A percentile compares a stretch with the other conserved stretches of the same genome.
These are phyloP conservation scores for Dactylellina drechsleri DNA, from an alignment of 2,329 filamentous ascomycete genomes.

Conservation along the genomic window DNA sequence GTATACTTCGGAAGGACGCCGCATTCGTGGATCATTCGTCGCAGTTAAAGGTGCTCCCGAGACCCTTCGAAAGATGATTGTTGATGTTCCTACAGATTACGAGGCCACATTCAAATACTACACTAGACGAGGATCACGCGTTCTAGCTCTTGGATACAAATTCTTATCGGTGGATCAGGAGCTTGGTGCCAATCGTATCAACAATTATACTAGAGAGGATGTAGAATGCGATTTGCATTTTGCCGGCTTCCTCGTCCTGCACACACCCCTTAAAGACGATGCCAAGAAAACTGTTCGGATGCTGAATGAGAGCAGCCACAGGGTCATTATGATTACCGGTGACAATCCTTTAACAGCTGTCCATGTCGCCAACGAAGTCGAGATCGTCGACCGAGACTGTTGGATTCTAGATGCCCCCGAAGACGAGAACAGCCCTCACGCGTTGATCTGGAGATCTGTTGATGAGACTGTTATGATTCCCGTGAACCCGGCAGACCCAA, in stretches of 20 bases:
- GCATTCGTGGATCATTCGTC: conserved; percentile 85
- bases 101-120: conserved; percentile 99
- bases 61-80: conserved; percentile 93
- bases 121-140: conserved; percentile 91
- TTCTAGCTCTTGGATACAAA: conserved; percentile 93
- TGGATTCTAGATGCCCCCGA: conserved; percentile 95
- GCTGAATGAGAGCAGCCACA: conserved; percentile 98
- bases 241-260: conserved; percentile 93
- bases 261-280: conserved; percentile 95
- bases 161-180: conserved; percentile 84
- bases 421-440: conserved; percentile 79
- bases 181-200: conserved; percentile 83
- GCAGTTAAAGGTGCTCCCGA: conserved; percentile 97
- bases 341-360: conserved; percentile 97
- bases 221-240: conserved; percentile 86
- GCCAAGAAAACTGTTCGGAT: conserved; percentile 93
- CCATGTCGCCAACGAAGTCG: conserved; percentile 92
- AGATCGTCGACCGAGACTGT: conserved; percentile 95
- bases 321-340: conserved; percentile 98
- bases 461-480: conserved; percentile 88
- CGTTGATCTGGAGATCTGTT: conserved; percentile 91
- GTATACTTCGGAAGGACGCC: conserved; percentile 77
- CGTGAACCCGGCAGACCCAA: conserved; percentile 81
- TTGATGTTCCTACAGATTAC: conserved; percentile 83
- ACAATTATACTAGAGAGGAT: conserved; percentile 91